Evolutionary conservation across 306 rosid genomes (phyloP).

Genomic region (Casuarina glauca): DNA sequence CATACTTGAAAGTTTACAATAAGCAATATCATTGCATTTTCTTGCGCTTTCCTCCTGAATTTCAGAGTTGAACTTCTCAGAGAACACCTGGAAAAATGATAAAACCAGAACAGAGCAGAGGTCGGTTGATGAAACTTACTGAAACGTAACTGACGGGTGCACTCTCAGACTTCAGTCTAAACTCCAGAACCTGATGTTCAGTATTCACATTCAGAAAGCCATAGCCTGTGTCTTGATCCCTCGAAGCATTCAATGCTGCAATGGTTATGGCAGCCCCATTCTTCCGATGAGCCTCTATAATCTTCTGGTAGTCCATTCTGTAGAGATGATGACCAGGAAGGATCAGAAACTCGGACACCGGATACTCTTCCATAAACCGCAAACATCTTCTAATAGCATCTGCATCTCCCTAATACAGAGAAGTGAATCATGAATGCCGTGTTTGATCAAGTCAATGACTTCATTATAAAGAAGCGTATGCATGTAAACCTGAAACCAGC

Average conservation of each 20-base stretch:
- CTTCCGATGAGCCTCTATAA: slow-evolving; percentile 31
- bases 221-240: slow-evolving; percentile 33
- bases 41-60: slow-evolving; percentile 20
- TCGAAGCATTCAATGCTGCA: slow-evolving; percentile 27
- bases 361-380: slow-evolving; percentile 37
- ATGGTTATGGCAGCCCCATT: slow-evolving; percentile 37
- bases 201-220: slow-evolving; percentile 33
- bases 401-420: slow-evolving; percentile 33
- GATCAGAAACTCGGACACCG: slow-evolving; percentile 35
- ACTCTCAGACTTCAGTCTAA: slow-evolving; percentile 24
- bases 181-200: slow-evolving; percentile 23
- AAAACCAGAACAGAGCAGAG: not conserved
- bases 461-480: not conserved
- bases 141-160: not conserved
- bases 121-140: slow-evolving; percentile 24
- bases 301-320: slow-evolving; percentile 42
- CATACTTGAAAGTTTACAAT: slow-evolving; percentile 31
- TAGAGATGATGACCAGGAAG: slow-evolving; percentile 50
- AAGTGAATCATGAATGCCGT: not conserved
- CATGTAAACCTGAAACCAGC: slow-evolving; percentile 40
- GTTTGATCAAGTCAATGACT: not conserved
- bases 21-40: slow-evolving; percentile 7
- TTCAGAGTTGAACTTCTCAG: not conserved
- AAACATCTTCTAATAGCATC: slow-evolving; percentile 48
- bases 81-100: not conserved